These are phyloP conservation scores for Arachis monticola DNA, from an alignment of 331 rosid genomes.

Conservation along the genomic window DNA sequence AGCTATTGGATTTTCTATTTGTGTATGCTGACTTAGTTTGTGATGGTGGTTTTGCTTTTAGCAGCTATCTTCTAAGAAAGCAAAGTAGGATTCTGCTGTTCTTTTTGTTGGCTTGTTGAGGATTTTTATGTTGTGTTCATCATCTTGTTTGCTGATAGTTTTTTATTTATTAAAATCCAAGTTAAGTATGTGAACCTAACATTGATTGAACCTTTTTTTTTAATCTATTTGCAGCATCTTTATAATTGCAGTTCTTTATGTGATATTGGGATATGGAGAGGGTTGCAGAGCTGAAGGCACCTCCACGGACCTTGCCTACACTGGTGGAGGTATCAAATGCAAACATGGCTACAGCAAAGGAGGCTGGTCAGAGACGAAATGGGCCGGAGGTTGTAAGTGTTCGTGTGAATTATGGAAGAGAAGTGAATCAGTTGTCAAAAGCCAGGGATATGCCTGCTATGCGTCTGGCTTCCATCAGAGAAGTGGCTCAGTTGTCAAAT, in stretches of 20 bases:
- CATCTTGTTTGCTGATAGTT: slow-evolving; percentile 27
- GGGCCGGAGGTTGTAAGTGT: slow-evolving; percentile 47
- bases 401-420: slow-evolving; percentile 50
- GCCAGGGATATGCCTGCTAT: slow-evolving; percentile 49
- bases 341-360: slow-evolving; percentile 45
- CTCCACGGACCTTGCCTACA: slow-evolving; percentile 55
- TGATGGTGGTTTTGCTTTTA: slow-evolving; percentile 16
- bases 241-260: slow-evolving; percentile 30
- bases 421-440: slow-evolving; percentile 48
- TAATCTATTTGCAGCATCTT: slow-evolving; percentile 57
- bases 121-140: slow-evolving; percentile 19
- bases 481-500: slow-evolving; percentile 64
- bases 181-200: slow-evolving; percentile 20
- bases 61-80: background rate
- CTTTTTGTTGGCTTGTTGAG: slow-evolving; percentile 1
- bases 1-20: slow-evolving; percentile 1
- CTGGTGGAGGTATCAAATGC: slow-evolving; percentile 56
- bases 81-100: slow-evolving; percentile 26
- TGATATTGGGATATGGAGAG: slow-evolving; percentile 69
- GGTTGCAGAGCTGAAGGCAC: slow-evolving; percentile 68
- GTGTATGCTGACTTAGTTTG: slow-evolving; percentile 8
- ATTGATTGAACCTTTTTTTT: slow-evolving; percentile 28
- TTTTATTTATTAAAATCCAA: slow-evolving; percentile 24
- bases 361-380: slow-evolving; percentile 44
- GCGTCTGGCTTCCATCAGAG: slow-evolving; percentile 58